Conservation (phyloP, 2,329 filamentous ascomycete species). For the Pyricularia sp. region DNA sequence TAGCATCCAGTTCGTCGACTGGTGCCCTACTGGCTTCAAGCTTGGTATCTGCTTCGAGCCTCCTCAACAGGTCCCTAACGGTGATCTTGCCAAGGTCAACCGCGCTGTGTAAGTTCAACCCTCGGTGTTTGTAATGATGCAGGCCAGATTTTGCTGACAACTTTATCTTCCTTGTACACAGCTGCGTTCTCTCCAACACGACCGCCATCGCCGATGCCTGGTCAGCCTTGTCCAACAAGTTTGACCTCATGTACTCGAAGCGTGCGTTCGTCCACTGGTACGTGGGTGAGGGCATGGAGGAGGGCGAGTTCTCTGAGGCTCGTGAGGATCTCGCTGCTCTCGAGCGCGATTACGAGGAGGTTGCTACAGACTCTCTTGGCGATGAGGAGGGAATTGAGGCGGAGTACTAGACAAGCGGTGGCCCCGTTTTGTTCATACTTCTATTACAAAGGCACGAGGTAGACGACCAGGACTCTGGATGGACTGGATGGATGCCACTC, state of each 20-base stretch:
- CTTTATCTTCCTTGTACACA: not conserved
- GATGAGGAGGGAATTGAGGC: slow-evolving; percentile 51
- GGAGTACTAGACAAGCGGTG: slow-evolving; percentile 64
- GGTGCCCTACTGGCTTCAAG: slow-evolving; percentile 71
- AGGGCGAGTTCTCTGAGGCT: slow-evolving; percentile 82
- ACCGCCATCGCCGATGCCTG: slow-evolving; percentile 66
- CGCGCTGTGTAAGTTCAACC: slow-evolving; percentile 35
- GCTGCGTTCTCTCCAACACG: slow-evolving; percentile 65
- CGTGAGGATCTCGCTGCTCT: slow-evolving; percentile 78
- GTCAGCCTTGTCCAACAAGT: slow-evolving; percentile 65
- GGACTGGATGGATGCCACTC: not conserved
- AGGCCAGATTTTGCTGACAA: not conserved
- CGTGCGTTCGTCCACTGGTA: slow-evolving; percentile 72
- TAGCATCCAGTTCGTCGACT: slow-evolving; percentile 66
- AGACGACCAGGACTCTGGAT: not conserved
- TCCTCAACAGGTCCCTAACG: slow-evolving; percentile 52
- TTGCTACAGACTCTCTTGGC: slow-evolving; percentile 62
- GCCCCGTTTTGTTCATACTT: not conserved
- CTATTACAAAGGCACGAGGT: not conserved
- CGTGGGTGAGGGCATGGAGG: slow-evolving; percentile 86
- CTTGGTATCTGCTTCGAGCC: slow-evolving; percentile 68
- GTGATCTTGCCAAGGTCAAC: slow-evolving; percentile 52
- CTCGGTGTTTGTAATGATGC: not conserved
- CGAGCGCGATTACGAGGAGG: slow-evolving; percentile 83
- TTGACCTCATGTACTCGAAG: slow-evolving; percentile 73